These are phyloP conservation scores for Gynochthodes officinalis DNA, from an alignment of 257 asterid genomes.

Conservation along the genomic window DNA sequence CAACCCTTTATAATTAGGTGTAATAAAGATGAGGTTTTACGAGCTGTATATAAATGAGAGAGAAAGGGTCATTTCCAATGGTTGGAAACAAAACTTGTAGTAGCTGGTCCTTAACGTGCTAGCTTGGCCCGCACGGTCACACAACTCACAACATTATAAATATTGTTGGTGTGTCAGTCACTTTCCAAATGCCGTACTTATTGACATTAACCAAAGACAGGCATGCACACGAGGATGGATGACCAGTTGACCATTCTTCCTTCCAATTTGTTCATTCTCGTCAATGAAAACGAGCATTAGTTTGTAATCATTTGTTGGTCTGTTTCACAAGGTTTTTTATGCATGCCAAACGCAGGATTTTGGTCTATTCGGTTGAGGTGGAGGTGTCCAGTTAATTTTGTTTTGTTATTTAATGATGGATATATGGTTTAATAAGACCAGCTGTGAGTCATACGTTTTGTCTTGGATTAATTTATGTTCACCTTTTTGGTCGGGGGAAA, in stretches of 20 bases:
- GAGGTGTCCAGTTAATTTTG: background rate
- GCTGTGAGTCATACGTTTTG: conserved; percentile 8
- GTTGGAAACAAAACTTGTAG: background rate
- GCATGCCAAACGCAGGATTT: background rate
- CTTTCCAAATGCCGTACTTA: background rate
- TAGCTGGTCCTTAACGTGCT: background rate
- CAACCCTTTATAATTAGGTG: no score
- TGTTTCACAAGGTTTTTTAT: background rate
- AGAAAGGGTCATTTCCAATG: conserved; percentile 6
- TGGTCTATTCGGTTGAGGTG: background rate
- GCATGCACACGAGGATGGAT: conserved; percentile 4
- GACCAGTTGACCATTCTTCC: background rate
- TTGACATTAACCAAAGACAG: background rate
- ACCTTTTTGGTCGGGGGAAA: background rate
- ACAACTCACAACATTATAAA: background rate
- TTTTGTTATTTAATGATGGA: no score
- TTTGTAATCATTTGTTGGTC: background rate
- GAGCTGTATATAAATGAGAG: no score
- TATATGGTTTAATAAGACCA: background rate
- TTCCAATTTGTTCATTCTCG: background rate
- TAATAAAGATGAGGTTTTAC: no score
- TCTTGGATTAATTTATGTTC: background rate
- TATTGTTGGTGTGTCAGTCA: background rate
- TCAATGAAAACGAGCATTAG: background rate
- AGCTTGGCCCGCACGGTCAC: background rate